Percentiles rank a stretch among this genome's conserved stretches.
phyloP scores from a whole-genome alignment of 1,139 yeast genomes.

The Sugiyamaella castrensis region DNA sequence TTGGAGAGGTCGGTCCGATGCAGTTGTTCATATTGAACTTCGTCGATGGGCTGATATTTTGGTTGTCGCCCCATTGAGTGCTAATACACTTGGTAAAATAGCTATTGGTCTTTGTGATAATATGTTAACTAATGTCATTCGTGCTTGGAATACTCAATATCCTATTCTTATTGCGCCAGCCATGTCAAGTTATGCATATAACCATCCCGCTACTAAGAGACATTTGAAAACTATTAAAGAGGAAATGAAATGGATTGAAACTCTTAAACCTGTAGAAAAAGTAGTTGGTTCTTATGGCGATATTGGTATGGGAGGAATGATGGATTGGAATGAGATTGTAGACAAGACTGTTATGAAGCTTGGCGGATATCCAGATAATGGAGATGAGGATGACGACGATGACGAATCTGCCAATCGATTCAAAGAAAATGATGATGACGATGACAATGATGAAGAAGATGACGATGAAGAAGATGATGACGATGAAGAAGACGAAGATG shows the following conservation, averaged over 20 bases:
- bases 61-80: slow-evolving; percentile 84
- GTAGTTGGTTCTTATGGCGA: slow-evolving; percentile 92
- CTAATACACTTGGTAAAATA: slow-evolving; percentile 86
- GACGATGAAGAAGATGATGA: background rate
- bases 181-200: slow-evolving; percentile 88
- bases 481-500: background rate
- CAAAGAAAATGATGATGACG: slow-evolving; percentile 42
- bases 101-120: slow-evolving; percentile 90
- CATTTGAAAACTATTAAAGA: slow-evolving; percentile 73
- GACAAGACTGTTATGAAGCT: slow-evolving; percentile 76
- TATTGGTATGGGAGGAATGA: slow-evolving; percentile 96
- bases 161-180: slow-evolving; percentile 91
- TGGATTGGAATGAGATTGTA: slow-evolving; percentile 93
- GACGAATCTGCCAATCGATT: slow-evolving; percentile 49
- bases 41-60: slow-evolving; percentile 91
- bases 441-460: slow-evolving; percentile 36
- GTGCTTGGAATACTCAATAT: slow-evolving; percentile 90
- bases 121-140: slow-evolving; percentile 75
- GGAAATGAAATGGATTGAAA: slow-evolving; percentile 89
- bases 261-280: slow-evolving; percentile 86
- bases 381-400: slow-evolving; percentile 70
- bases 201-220: slow-evolving; percentile 79
- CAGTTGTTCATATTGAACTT: slow-evolving; percentile 87
- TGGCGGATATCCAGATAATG: slow-evolving; percentile 90
- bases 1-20: slow-evolving; percentile 83